Conservation (phyloP, 176 grass and related monocot species). For the Areca catechu region DNA sequence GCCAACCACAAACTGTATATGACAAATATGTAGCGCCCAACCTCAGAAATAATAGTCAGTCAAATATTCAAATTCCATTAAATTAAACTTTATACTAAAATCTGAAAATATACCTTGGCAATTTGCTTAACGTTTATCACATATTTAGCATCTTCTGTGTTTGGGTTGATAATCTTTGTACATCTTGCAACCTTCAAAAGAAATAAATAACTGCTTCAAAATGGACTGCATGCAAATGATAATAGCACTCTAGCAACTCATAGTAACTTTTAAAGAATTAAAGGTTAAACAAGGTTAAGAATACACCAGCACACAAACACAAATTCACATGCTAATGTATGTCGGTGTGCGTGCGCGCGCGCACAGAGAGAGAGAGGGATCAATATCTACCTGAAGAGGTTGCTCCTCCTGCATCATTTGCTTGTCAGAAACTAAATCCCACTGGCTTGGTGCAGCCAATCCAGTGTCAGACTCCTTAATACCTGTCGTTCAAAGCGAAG, state of each 20-base stretch:
- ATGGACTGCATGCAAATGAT: too few species aligned
- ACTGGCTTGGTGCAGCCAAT: slow-evolving; percentile 80
- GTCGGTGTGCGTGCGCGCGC: too few species aligned
- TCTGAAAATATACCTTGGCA: slow-evolving; percentile 54
- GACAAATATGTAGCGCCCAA: slow-evolving; percentile 6
- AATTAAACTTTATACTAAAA: neutral
- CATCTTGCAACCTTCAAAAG: slow-evolving; percentile 74
- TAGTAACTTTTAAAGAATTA: neutral
- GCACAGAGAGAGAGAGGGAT: neutral
- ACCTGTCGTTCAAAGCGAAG: slow-evolving; percentile 33
- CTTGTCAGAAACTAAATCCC: slow-evolving; percentile 96
- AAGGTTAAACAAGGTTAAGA: neutral
- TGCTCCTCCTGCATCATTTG: slow-evolving; percentile 98
- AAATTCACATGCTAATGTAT: too few species aligned
- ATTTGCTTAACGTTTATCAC: slow-evolving; percentile 99
- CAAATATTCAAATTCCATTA: neutral
- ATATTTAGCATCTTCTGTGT: slow-evolving; percentile 92
- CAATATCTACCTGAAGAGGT: slow-evolving; percentile 52
- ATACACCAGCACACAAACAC: neutral
- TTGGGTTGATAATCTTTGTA: slow-evolving; percentile 94
- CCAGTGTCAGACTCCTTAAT: slow-evolving; percentile 98
- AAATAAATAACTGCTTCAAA: neutral
- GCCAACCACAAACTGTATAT: slow-evolving; percentile 79
- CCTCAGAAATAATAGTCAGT: slow-evolving; percentile 3
- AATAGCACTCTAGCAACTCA: too few species aligned